phyloP scores from a whole-genome alignment of 441 rosid species.

The Populus hybrid region DNA sequence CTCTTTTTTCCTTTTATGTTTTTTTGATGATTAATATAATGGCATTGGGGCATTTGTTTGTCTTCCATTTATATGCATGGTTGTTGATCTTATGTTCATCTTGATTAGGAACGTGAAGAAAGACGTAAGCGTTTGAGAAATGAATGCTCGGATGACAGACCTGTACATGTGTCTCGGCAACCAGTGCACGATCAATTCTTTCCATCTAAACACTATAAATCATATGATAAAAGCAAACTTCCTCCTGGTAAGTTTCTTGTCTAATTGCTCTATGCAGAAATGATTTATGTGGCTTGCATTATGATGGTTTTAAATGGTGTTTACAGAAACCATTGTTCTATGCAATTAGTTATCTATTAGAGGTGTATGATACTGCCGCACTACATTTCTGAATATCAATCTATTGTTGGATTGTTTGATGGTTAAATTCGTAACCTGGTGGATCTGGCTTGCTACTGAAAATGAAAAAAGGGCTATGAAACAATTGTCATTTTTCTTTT shows the following conservation, averaged over 20 bases:
- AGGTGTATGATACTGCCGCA: neutral
- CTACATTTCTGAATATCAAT: neutral
- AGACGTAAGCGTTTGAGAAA: conserved; percentile 72
- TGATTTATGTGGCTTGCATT: neutral
- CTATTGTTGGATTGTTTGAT: neutral
- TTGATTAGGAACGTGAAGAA: conserved; percentile 88
- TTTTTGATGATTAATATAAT: neutral
- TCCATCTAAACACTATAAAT: conserved; percentile 43
- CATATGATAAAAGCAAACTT: conserved; percentile 69
- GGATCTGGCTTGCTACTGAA: neutral
- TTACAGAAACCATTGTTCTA: neutral
- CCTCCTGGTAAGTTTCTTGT: conserved; percentile 67
- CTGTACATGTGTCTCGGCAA: conserved; percentile 48
- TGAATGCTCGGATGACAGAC: conserved; percentile 61
- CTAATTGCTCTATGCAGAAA: conserved; percentile 3
- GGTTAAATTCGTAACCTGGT: neutral
- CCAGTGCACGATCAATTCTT: conserved; percentile 47
- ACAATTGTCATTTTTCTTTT: too few relatives aligned
- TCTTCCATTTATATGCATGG: neutral
- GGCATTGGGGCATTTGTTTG: neutral
- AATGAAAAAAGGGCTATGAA: neutral
- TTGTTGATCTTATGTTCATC: conserved; percentile 4
- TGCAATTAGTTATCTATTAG: neutral
- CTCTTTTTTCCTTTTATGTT: neutral
- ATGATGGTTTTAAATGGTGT: neutral